Evolutionary conservation across 345 rosid genomes (phyloP), one percentile per base, ranked within the genome.

Genomic region (Anastatica hierochuntica): DNA sequence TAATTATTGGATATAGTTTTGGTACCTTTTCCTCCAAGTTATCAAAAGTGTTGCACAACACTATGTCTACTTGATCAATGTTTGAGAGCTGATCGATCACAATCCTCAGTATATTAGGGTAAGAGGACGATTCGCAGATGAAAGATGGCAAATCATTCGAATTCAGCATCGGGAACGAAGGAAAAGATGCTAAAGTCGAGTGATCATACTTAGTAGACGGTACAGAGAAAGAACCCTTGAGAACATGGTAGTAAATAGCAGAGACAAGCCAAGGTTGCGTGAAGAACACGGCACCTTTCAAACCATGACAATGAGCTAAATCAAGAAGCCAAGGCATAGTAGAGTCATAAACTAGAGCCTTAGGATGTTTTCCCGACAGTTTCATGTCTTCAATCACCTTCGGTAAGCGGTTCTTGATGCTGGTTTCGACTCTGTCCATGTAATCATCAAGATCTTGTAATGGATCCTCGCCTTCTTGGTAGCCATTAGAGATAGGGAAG

Each of bases 211-310:
- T 62, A 5, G 52, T 49, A 16, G 47, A 5, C 7, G 72, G 74
- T 8, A 63, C n/a, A 14, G 51, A 38, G 29, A 56, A 48, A 0
- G 45, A 43, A 18, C 79, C 77, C 30, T 39, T 43, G 3, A 14
- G 2, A 14, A 56, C 55, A 66, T 76, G 76, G 40, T 65, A 67
- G 60, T 74, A 81, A 10, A 76, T 33, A 17, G 53, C 49, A 30
- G 47, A 21, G 38, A 81, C 83, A 5, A 76, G 67, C 70, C 74
- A 76, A 20, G 67, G 62, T 20, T 78, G 78, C 20, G 83, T 81
- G 68, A 70, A 76, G n/a, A 81, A 74, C 0, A 42, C 41, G 47
- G 72, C 79, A 49, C 68, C 81, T 0, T 4, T 31, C 1, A 76
- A 6, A 7, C 81, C 88, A 6, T 33, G 40, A 3, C 13, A 20